A percentile compares a stretch with the other conserved stretches of the same genome.
These are phyloP conservation scores for Cystobasidium slooffiae DNA, from an alignment of 1,284 basidiomycete species.

Conservation along the genomic window DNA sequence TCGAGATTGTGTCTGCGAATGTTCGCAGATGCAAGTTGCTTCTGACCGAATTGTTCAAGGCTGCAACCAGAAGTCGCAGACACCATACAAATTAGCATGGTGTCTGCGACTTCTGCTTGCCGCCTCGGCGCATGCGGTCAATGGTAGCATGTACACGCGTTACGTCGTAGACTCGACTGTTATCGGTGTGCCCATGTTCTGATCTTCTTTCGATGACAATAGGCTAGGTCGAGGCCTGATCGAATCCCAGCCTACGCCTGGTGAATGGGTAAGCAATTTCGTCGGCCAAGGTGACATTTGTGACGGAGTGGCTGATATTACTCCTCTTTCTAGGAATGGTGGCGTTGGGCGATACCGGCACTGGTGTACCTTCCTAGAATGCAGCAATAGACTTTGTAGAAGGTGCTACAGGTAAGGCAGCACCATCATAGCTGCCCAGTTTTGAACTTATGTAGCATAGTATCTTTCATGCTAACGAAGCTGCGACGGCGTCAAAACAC, in stretches of 20 bases:
- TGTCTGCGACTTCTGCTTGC: too few relatives aligned
- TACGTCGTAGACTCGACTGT: too few relatives aligned
- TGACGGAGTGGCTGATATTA: neutral
- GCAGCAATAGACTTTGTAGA: neutral
- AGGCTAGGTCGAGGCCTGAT: slow-evolving; percentile 38
- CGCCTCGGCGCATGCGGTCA: too few relatives aligned
- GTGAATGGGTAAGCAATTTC: slow-evolving; percentile 19
- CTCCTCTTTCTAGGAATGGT: slow-evolving; percentile 33
- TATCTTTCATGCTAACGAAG: neutral
- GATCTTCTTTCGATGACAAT: neutral
- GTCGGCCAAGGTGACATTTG: too few relatives aligned
- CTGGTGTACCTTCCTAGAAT: slow-evolving; percentile 38
- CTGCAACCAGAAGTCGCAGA: too few relatives aligned
- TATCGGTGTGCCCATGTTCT: neutral
- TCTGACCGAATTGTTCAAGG: too few relatives aligned
- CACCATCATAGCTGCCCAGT: too few relatives aligned
- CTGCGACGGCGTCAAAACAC: neutral
- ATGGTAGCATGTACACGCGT: too few relatives aligned
- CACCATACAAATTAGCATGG: too few relatives aligned
- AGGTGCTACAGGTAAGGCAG: too few relatives aligned
- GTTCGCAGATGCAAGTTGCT: too few relatives aligned
- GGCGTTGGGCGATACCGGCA: slow-evolving; percentile 31
- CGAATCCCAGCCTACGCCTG: slow-evolving; percentile 31
- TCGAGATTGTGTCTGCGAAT: too few relatives aligned
- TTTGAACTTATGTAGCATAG: neutral